phyloP scores from a whole-genome alignment of 2,329 filamentous ascomycete genomes.

The Daldinia sp. region DNA sequence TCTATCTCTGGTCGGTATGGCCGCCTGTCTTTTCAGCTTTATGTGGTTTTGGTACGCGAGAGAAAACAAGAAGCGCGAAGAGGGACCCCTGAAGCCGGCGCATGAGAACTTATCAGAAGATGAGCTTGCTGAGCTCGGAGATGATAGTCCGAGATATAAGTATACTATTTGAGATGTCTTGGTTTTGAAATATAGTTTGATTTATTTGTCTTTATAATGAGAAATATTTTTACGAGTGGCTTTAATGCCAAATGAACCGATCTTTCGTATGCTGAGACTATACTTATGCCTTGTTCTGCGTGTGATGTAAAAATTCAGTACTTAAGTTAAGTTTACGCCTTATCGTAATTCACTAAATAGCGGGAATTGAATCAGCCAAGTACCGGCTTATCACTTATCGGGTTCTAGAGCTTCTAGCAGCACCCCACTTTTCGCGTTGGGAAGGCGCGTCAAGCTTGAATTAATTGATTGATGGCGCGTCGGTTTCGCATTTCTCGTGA shows the following conservation, averaged over 20 bases:
- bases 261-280: not conserved
- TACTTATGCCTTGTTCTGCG: no score
- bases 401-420: not conserved
- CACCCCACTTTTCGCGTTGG: constrained; percentile 26
- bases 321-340: no score
- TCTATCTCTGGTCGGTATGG: constrained; percentile 67
- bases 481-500: constrained; percentile 40
- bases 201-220: not conserved
- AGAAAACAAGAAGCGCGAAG: constrained; percentile 61
- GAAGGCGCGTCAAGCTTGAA: constrained; percentile 35
- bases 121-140: constrained; percentile 63
- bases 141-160: constrained; percentile 63
- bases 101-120: constrained; percentile 59
- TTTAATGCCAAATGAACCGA: not conserved
- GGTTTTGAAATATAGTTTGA: not conserved
- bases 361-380: no score
- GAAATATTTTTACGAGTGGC: not conserved
- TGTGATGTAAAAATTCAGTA: no score
- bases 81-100: constrained; percentile 55
- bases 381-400: not conserved
- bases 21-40: constrained; percentile 64
- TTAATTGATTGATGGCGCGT: constrained; percentile 34
- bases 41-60: constrained; percentile 66
- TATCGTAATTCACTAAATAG: no score
- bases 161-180: constrained; percentile 56